phyloP scores from a whole-genome alignment of 371 early-diverging fungal species.

The Mucor velutinosus region DNA sequence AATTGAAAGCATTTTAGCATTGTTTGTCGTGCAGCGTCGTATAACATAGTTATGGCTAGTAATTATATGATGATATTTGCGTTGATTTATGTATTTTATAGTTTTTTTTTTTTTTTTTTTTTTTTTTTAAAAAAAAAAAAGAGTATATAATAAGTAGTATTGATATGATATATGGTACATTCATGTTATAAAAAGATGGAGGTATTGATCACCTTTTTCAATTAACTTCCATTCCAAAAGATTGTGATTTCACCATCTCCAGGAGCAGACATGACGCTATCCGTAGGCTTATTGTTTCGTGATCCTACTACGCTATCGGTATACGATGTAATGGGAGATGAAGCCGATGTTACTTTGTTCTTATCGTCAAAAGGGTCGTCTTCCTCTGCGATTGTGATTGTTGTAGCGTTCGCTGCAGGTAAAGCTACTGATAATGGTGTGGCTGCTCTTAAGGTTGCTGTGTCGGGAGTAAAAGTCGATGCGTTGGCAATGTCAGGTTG shows the following conservation, averaged over 20 bases:
- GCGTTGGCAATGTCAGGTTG: background rate
- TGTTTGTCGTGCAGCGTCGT: no score
- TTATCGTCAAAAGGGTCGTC: constrained; percentile 34
- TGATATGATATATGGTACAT: background rate
- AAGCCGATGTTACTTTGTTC: constrained; percentile 18
- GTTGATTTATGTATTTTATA: no score
- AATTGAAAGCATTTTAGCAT: no score
- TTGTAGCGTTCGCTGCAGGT: constrained; percentile 2
- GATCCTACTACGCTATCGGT: background rate
- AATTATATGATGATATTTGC: no score
- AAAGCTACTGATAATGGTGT: background rate
- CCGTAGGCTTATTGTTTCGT: constrained; percentile 17
- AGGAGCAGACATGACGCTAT: constrained; percentile 40
- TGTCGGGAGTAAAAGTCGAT: background rate
- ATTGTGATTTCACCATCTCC: constrained; percentile 58
- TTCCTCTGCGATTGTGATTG: background rate
- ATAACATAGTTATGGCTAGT: no score
- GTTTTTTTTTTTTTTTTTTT: no score
- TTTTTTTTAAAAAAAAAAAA: no score
- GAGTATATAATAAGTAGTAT: background rate
- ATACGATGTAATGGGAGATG: background rate
- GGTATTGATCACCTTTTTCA: background rate
- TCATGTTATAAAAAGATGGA: background rate
- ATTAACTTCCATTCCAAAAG: constrained; percentile 43
- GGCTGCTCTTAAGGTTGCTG: background rate